phyloP scores from a whole-genome alignment of 1,284 basidiomycete genomes.

The Ustilago lituana region DNA sequence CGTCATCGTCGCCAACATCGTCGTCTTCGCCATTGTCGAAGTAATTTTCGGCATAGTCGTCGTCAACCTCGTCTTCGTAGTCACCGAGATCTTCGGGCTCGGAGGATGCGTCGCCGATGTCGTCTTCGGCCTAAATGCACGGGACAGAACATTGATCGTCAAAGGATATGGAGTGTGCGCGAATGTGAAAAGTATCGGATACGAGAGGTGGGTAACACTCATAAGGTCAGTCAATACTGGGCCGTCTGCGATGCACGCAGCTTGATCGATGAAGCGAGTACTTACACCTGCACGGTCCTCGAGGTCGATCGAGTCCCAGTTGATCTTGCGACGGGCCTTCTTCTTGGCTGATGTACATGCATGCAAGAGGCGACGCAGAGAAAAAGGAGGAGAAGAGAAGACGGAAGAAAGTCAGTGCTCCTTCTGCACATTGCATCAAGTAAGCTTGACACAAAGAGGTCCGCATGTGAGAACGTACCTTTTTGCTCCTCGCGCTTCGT shows the following conservation, averaged over 20 bases:
- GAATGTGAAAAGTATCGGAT: neutral
- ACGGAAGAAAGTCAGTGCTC: neutral
- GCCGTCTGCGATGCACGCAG: too few relatives aligned
- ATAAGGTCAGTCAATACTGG: too few relatives aligned
- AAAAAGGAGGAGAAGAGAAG: neutral
- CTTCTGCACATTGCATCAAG: neutral
- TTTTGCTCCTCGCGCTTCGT: conserved; percentile 48
- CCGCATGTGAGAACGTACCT: conserved; percentile 4
- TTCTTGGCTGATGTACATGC: conserved; percentile 23
- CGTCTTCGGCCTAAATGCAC: conserved; percentile 43
- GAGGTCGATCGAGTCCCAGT: conserved; percentile 59
- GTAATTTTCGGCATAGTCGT: conserved; percentile 66
- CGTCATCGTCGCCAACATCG: conserved; percentile 56
- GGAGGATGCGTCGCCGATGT: conserved; percentile 48
- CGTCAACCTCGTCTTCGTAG: conserved; percentile 66
- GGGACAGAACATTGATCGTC: neutral
- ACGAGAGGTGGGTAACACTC: too few relatives aligned
- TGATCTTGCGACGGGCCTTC: conserved; percentile 47
- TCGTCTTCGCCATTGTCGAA: conserved; percentile 67
- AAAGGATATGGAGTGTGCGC: neutral
- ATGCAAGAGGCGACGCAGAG: too few relatives aligned
- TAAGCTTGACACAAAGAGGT: neutral
- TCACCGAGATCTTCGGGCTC: conserved; percentile 62
- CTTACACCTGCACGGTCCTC: conserved; percentile 48
- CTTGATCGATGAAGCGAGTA: too few relatives aligned